These are phyloP conservation scores for Populus tremula DNA, from an alignment of 345 rosid species.

Conservation along the genomic window DNA sequence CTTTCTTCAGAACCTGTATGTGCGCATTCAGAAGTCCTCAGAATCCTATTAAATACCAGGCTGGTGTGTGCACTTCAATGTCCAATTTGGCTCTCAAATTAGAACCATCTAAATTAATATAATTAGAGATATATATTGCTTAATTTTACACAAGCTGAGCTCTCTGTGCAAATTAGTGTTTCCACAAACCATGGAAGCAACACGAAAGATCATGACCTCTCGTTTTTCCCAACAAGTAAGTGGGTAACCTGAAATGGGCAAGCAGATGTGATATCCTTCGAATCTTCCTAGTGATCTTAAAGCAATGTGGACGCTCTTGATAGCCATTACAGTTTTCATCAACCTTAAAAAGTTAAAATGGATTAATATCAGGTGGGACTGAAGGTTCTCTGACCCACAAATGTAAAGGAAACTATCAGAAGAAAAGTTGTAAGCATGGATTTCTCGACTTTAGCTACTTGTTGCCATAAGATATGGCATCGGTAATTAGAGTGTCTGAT, in stretches of 20 bases:
- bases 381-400: background rate
- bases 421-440: background rate
- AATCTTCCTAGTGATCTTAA: conserved; percentile 11
- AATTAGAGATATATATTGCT: too few species aligned
- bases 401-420: background rate
- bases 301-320: background rate
- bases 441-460: background rate
- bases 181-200: background rate
- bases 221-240: background rate
- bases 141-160: background rate
- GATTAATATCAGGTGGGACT: background rate
- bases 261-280: conserved; percentile 31
- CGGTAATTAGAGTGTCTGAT: background rate
- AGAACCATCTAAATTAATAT: background rate
- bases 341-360: background rate
- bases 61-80: too few species aligned
- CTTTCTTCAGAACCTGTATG: conserved; percentile 33
- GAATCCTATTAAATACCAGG: conserved; percentile 17
- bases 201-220: background rate
- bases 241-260: conserved; percentile 22
- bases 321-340: background rate
- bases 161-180: background rate
- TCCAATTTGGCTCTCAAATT: background rate
- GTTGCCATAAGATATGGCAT: background rate
- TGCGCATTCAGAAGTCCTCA: conserved; percentile 30